phyloP scores from a whole-genome alignment of 1,284 basidiomycete species.

The Laetiporus sulphureus region DNA sequence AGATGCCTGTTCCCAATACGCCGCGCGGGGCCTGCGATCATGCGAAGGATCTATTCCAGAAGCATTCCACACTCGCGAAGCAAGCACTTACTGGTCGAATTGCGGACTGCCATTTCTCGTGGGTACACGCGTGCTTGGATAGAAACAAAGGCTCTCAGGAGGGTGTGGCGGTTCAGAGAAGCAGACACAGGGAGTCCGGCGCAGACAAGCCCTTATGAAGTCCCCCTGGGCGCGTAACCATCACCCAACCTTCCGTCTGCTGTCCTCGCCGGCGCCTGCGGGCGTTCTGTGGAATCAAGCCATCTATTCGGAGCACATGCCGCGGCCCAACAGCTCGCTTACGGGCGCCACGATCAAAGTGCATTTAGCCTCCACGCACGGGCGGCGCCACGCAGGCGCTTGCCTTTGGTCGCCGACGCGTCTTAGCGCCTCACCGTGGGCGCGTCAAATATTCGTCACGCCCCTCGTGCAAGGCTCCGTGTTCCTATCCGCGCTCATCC shows the following conservation, averaged over 20 bases:
- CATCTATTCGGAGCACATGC: background rate
- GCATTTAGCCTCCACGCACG: background rate
- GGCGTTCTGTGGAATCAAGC: constrained; percentile 1
- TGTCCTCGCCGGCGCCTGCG: constrained; percentile 1
- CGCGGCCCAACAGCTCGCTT: background rate
- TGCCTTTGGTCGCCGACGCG: background rate
- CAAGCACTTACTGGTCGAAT: constrained; percentile 5
- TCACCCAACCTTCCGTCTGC: constrained; percentile 3
- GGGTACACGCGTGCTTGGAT: too few species aligned
- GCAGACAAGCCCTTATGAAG: constrained; percentile 1
- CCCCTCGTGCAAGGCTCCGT: too few species aligned
- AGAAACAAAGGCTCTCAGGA: too few species aligned
- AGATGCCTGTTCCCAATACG: constrained; percentile 5
- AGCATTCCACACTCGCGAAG: too few species aligned
- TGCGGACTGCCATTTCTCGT: constrained; percentile 2
- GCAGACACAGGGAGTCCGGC: too few species aligned
- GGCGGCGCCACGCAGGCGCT: background rate
- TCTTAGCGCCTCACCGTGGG: background rate
- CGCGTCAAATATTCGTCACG: too few species aligned
- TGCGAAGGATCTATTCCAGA: too few species aligned
- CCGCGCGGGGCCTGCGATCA: constrained; percentile 8
- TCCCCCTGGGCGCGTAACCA: constrained; percentile 3
- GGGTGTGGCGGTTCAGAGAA: too few species aligned
- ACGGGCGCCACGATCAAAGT: constrained; percentile 2
- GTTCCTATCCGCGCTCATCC: too few species aligned